These are phyloP conservation scores for Aspergillus ochraceoroseus DNA, from an alignment of 2,329 filamentous ascomycete genomes.

Conservation along the genomic window DNA sequence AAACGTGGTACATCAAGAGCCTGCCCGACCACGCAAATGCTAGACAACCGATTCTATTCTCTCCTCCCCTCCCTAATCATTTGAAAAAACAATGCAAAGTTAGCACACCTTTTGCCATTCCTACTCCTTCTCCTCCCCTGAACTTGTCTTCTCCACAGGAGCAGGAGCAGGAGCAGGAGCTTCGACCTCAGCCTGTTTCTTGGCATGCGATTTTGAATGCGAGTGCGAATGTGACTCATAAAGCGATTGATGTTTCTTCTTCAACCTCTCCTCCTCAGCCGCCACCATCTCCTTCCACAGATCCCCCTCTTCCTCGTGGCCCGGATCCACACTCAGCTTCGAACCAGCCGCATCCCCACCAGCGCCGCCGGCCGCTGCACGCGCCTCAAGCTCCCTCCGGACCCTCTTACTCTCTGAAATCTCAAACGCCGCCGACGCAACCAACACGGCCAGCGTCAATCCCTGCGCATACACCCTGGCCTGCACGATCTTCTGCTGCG, in stretches of 20 bases:
- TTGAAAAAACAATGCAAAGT: too few relatives aligned
- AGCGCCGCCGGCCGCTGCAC: slow-evolving; percentile 72
- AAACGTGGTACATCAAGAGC: too few relatives aligned
- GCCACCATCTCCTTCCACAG: slow-evolving; percentile 67
- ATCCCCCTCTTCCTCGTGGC: slow-evolving; percentile 69
- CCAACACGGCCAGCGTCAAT: slow-evolving; percentile 75
- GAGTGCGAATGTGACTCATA: slow-evolving; percentile 22
- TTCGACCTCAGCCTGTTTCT: slow-evolving; percentile 3
- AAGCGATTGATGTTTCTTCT: slow-evolving; percentile 39
- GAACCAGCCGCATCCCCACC: slow-evolving; percentile 71
- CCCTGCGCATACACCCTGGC: slow-evolving; percentile 92
- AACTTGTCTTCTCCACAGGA: slow-evolving; percentile 3
- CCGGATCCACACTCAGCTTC: slow-evolving; percentile 57
- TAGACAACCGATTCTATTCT: too few relatives aligned
- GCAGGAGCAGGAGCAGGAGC: too few relatives aligned
- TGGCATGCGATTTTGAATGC: background rate
- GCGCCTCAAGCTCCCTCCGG: slow-evolving; percentile 41
- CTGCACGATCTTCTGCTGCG: slow-evolving; percentile 84
- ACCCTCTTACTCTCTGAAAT: slow-evolving; percentile 70
- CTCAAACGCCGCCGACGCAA: slow-evolving; percentile 80
- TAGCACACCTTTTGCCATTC: slow-evolving; percentile 10
- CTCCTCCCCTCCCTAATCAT: too few relatives aligned
- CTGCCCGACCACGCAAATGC: too few relatives aligned
- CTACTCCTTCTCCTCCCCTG: slow-evolving; percentile 6
- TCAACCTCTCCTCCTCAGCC: slow-evolving; percentile 45